Percentiles rank a stretch among this genome's conserved stretches.
These are phyloP conservation scores for Schwanniomyces yamadae DNA, from an alignment of 805 yeast genomes.

Conservation along the genomic window DNA sequence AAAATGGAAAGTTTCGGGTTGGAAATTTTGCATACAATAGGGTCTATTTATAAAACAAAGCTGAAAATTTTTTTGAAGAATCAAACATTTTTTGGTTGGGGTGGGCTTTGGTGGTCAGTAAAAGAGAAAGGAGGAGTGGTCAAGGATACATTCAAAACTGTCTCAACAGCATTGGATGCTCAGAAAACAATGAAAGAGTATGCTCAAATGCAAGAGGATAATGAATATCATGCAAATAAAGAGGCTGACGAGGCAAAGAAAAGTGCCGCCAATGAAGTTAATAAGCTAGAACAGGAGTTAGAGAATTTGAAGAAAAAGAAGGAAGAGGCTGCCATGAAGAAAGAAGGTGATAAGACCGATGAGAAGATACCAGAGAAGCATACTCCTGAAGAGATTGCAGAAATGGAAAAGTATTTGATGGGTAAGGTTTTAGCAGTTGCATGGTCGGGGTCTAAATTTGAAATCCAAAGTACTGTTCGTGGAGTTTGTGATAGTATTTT, in stretches of 20 bases:
- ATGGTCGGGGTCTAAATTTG: constrained; percentile 80
- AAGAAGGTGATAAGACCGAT: constrained; percentile 15
- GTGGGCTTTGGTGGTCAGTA: constrained; percentile 67
- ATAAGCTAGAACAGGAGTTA: constrained; percentile 17
- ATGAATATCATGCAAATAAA: constrained; percentile 40
- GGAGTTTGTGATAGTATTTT: constrained; percentile 68
- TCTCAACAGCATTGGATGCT: constrained; percentile 74
- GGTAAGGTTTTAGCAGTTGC: constrained; percentile 83
- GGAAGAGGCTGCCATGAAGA: constrained; percentile 11
- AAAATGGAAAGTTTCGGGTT: constrained; percentile 85
- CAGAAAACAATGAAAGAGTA: constrained; percentile 75
- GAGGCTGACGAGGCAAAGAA: constrained; percentile 29
- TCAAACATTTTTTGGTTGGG: constrained; percentile 60
- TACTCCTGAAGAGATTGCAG: constrained; percentile 61
- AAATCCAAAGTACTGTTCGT: constrained; percentile 69
- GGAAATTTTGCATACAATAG: constrained; percentile 75
- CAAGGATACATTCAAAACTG: constrained; percentile 68
- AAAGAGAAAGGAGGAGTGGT: constrained; percentile 74
- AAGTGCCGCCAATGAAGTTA: constrained; percentile 14
- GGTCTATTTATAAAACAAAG: constrained; percentile 64
- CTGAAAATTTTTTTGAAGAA: constrained; percentile 64
- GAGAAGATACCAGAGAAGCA: constrained; percentile 36
- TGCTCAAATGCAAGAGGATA: constrained; percentile 62
- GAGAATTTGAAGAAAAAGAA: constrained; percentile 17
- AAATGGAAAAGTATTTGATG: constrained; percentile 69